Base-by-base conservation (phyloP, 176 grass and related monocot species). In the Carex kokanica region DNA sequence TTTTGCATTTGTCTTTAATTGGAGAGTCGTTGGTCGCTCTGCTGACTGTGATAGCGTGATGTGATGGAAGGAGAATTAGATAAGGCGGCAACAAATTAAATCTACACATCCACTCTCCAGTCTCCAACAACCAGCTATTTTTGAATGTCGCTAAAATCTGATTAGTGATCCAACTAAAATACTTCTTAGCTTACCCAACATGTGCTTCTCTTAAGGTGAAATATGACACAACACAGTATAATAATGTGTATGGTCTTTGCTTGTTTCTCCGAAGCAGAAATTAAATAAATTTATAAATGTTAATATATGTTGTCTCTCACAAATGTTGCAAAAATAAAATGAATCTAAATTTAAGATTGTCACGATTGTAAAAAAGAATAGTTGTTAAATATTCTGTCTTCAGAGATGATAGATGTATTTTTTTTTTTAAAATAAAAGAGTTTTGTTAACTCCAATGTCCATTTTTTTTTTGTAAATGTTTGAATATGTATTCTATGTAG, bases 81-180 rank as follows among this genome's bases (percentile, higher is more conserved):
- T 31, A 15, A 75, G 45, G 72, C 21, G 0, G 21, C 72, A 29
- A 23, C 47, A 74, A 24, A 75, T 54, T 49, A 54, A 38, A 38
- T 38, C 11, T 55, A 49, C 73, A 15, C 49, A 77, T 16, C 49
- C 49, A 32, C 49, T 77, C 49, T 32, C 49, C 49, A 32, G 24
- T 77, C 49, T 32, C 47, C 47, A 77, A 77, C 73, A 54, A 77
- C 73, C 73, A 77, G 23, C 47, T 55, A 27, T 8, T 55, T 77
- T 77, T 77, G 8, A 77, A 55, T 77, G 49, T 1, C 12, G 14
- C 12, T 1, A 29, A 77, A 49, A 77, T 55, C 73, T 77, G 49
- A 32, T 55, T 55, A 55, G 23, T 32, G 14, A 77, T 55, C 47
- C 23, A 16, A 52, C 12, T 27, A 49, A 54, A 75, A 31, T 24